phyloP scores from a whole-genome alignment of 768 basidiomycete genomes.

The Amanita rimosa region DNA sequence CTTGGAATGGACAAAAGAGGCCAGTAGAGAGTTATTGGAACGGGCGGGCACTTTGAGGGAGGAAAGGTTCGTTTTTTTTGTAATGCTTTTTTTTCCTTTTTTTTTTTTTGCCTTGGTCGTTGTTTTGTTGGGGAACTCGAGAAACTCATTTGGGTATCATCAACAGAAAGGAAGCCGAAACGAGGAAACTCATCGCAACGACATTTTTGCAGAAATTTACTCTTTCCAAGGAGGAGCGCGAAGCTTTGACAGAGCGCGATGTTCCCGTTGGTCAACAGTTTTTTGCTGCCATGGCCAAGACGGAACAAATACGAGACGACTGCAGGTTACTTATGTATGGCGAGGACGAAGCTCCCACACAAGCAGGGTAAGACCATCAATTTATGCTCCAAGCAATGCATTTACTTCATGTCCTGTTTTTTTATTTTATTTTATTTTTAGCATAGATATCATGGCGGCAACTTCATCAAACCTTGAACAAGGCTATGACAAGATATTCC shows the following conservation, averaged over 20 bases:
- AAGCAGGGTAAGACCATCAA: conserved; percentile 61
- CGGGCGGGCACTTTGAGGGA: conserved; percentile 66
- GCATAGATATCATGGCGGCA: conserved; percentile 80
- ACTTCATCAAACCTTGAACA: conserved; percentile 79
- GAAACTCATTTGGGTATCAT: neutral
- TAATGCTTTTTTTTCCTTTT: too few relatives aligned
- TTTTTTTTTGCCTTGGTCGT: too few relatives aligned
- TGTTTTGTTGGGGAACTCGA: neutral
- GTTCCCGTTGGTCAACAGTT: conserved; percentile 63
- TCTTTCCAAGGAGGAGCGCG: conserved; percentile 58
- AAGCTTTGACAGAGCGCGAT: conserved; percentile 69
- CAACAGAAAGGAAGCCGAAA: conserved; percentile 55
- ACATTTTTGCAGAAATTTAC: conserved; percentile 84
- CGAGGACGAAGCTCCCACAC: conserved; percentile 59
- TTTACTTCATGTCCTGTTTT: neutral
- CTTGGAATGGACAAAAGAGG: conserved; percentile 60
- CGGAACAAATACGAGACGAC: conserved; percentile 71
- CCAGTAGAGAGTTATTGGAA: conserved; percentile 72
- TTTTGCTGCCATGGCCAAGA: conserved; percentile 82
- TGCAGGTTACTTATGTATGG: conserved; percentile 83
- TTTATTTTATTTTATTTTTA: too few relatives aligned
- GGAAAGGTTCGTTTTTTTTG: conserved; percentile 65
- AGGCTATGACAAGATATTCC: conserved; percentile 80
- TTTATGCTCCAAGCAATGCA: neutral
- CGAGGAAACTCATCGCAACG: conserved; percentile 60